Evolutionary conservation across 805 yeast genomes (phyloP).

Genomic region (Candida koratica): DNA sequence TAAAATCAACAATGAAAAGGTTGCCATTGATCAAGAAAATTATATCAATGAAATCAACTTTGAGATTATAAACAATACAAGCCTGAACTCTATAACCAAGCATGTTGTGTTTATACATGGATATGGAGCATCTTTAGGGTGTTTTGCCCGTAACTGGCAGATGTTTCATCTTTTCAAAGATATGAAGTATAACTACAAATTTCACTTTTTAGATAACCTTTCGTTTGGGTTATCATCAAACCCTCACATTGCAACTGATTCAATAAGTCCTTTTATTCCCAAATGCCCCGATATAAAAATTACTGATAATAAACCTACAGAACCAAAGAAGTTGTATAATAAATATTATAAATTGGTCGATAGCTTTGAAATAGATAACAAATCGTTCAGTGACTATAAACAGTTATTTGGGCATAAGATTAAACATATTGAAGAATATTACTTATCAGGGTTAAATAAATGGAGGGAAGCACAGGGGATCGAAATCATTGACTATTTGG

Average conservation of each 20-base stretch:
- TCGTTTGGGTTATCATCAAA: constrained; percentile 53
- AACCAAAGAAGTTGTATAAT: constrained; percentile 27
- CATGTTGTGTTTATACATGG: constrained; percentile 55
- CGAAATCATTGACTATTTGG: constrained; percentile 51
- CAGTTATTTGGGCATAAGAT: constrained; percentile 36
- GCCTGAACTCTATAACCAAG: constrained; percentile 23
- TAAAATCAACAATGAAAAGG: constrained; percentile 17
- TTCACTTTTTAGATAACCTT: constrained; percentile 48
- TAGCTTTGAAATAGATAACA: constrained; percentile 26
- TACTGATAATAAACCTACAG: constrained; percentile 25
- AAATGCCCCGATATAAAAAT: constrained; percentile 23
- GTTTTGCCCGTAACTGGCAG: constrained; percentile 53
- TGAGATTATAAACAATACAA: constrained; percentile 25
- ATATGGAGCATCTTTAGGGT: constrained; percentile 53
- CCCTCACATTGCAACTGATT: constrained; percentile 24
- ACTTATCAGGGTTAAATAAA: constrained; percentile 54
- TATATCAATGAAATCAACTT: constrained; percentile 34
- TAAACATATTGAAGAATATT: constrained; percentile 49
- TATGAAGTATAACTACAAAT: constrained; percentile 34
- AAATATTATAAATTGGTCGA: constrained; percentile 40
- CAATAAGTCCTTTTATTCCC: constrained; percentile 17
- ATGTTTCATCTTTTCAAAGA: constrained; percentile 30
- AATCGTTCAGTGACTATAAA: constrained; percentile 28
- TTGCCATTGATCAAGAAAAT: constrained; percentile 24
- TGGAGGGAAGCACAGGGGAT: constrained; percentile 56